phyloP scores from a whole-genome alignment of 306 rosid genomes.

The Corylus heterophylla region DNA sequence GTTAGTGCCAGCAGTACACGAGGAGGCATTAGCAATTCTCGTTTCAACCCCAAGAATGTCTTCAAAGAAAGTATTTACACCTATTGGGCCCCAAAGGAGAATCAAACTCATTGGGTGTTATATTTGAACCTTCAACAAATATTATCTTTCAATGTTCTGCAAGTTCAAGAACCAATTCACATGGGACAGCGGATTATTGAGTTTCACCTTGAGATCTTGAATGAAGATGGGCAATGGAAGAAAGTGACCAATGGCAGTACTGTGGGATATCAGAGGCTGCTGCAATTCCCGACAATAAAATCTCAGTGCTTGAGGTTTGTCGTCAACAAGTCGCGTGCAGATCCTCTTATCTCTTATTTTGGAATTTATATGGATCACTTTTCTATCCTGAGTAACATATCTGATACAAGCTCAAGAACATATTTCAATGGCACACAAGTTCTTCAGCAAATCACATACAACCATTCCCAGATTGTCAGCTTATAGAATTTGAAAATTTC shows the following conservation, averaged over 20 bases:
- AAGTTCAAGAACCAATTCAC: slow-evolving; percentile 85
- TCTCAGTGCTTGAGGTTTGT: slow-evolving; percentile 73
- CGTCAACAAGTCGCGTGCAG: slow-evolving; percentile 64
- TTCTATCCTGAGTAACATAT: slow-evolving; percentile 37
- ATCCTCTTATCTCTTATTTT: slow-evolving; percentile 63
- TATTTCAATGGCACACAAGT: slow-evolving; percentile 50
- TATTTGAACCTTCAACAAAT: slow-evolving; percentile 53
- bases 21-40: slow-evolving; percentile 49
- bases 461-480: slow-evolving; percentile 41
- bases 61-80: slow-evolving; percentile 62
- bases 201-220: slow-evolving; percentile 65
- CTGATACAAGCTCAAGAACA: slow-evolving; percentile 24
- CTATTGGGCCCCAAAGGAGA: slow-evolving; percentile 84
- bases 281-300: slow-evolving; percentile 52
- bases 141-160: slow-evolving; percentile 70
- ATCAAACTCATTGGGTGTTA: slow-evolving; percentile 55
- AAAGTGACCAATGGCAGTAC: slow-evolving; percentile 66
- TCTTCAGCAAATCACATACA: slow-evolving; percentile 28
- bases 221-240: slow-evolving; percentile 53
- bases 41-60: slow-evolving; percentile 60
- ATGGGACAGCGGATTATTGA: slow-evolving; percentile 85
- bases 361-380: slow-evolving; percentile 63
- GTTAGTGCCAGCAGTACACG: slow-evolving; percentile 65
- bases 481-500: slow-evolving; percentile 30
- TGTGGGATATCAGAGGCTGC: slow-evolving; percentile 73